A percentile compares a stretch with the other conserved stretches of the same genome.
These are phyloP conservation scores for Microbotryomycetes sp. DNA, from an alignment of 1,284 basidiomycete species.

Conservation along the genomic window DNA sequence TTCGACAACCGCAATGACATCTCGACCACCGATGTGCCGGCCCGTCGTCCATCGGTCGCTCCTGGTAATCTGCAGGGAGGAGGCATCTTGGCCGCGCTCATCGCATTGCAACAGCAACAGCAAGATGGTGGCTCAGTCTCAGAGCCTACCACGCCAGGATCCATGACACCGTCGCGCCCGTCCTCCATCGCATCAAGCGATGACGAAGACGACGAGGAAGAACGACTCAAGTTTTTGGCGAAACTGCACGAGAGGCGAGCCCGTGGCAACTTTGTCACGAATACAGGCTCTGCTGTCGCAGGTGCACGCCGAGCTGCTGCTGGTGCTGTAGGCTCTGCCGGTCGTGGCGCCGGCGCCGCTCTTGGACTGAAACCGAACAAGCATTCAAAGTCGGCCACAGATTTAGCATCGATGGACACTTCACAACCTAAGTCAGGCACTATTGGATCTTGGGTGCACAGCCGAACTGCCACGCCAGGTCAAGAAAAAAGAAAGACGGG, in stretches of 20 bases:
- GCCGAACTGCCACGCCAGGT: not conserved
- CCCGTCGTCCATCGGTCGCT: not conserved
- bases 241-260: constrained; percentile 31
- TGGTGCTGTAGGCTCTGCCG: constrained; percentile 15
- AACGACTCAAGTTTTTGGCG: constrained; percentile 32
- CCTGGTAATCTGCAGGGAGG: constrained; percentile 10
- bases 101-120: constrained; percentile 34
- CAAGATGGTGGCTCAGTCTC: constrained; percentile 10
- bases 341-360: constrained; percentile 13
- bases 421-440: not conserved
- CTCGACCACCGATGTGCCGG: not conserved
- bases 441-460: not conserved
- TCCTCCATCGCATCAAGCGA: constrained; percentile 22
- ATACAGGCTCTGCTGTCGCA: constrained; percentile 17
- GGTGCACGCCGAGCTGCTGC: constrained; percentile 16
- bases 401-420: not conserved
- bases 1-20: constrained; percentile 3
- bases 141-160: constrained; percentile 22
- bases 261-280: constrained; percentile 7
- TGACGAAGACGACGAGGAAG: constrained; percentile 36
- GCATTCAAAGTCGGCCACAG: not conserved
- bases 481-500: constrained; percentile 8
- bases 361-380: not conserved
- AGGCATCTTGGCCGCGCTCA: constrained; percentile 36
- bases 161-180: constrained; percentile 11